Percentiles rank a stretch among this genome's conserved stretches.
These are phyloP conservation scores for Candida ascalaphidarum DNA, from an alignment of 805 yeast species.

Conservation along the genomic window DNA sequence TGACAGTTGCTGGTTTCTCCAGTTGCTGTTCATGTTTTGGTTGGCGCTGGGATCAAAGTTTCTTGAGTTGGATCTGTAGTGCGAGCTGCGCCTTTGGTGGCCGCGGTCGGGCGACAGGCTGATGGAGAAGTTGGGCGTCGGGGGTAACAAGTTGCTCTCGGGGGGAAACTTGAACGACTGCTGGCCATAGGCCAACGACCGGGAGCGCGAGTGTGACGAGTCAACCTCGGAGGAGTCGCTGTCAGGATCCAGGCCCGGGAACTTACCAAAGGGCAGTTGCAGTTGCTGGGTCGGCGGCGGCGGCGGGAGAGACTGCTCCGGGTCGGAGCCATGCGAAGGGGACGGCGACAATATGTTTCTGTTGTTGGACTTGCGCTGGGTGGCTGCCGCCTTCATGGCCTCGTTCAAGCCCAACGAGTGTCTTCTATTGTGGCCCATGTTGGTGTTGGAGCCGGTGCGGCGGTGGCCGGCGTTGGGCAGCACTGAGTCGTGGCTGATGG, in stretches of 20 bases:
- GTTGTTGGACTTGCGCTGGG: conserved; percentile 50
- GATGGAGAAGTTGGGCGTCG: conserved; percentile 42
- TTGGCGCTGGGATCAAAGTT: conserved; percentile 26
- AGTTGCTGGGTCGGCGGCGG: conserved; percentile 9
- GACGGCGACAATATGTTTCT: conserved; percentile 25
- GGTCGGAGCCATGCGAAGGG: conserved; percentile 8
- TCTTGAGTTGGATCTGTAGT: conserved; percentile 30
- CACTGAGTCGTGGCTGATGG: conserved; percentile 6
- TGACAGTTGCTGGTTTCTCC: conserved; percentile 54
- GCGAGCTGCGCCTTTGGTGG: conserved; percentile 32
- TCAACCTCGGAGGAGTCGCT: conserved; percentile 5
- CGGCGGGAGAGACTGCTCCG: conserved; percentile 12
- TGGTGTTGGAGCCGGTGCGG: conserved; percentile 21
- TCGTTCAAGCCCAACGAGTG: conserved; percentile 88
- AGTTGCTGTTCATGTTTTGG: conserved; percentile 43
- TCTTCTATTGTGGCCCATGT: conserved; percentile 75
- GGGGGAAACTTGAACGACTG: conserved; percentile 55
- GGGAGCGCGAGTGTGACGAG: conserved; percentile 25
- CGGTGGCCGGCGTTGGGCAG: conserved; percentile 16
- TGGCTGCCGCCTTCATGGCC: conserved; percentile 96
- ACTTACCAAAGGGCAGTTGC: conserved; percentile 47
- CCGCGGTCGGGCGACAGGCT: conserved; percentile 29
- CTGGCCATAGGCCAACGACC: conserved; percentile 37
- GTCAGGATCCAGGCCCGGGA: conserved; percentile 32
- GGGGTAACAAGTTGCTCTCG: conserved; percentile 33